A percentile compares a stretch with the other conserved stretches of the same genome.
phyloP scores from a whole-genome alignment of 2,329 filamentous ascomycete species.

The Parastagonospora nodorum region DNA sequence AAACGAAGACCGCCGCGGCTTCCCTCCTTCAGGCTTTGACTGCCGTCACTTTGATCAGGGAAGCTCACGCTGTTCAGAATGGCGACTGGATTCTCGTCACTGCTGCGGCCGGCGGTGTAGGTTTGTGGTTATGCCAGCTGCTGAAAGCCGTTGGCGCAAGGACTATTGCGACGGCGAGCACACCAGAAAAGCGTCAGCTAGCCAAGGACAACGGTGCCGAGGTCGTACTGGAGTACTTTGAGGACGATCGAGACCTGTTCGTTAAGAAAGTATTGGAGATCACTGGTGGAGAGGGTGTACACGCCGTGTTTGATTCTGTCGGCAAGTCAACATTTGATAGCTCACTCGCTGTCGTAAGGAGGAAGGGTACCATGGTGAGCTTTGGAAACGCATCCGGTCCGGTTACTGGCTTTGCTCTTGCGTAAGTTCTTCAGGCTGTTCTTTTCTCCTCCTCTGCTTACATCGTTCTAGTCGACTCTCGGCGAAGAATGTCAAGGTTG shows the following conservation, averaged over 20 bases:
- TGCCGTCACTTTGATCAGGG: constrained; percentile 76
- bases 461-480: constrained; percentile 55
- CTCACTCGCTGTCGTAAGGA: constrained; percentile 72
- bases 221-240: constrained; percentile 71
- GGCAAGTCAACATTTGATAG: constrained; percentile 84
- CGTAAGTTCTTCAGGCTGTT: constrained; percentile 51
- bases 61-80: constrained; percentile 71
- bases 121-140: constrained; percentile 73
- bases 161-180: constrained; percentile 79
- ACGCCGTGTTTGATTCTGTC: constrained; percentile 83
- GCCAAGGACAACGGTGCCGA: constrained; percentile 74
- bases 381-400: constrained; percentile 85
- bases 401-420: constrained; percentile 70
- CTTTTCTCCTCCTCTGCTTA: neutral
- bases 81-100: constrained; percentile 85
- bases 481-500: constrained; percentile 76
- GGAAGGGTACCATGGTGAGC: constrained; percentile 77
- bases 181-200: constrained; percentile 71
- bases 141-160: constrained; percentile 73
- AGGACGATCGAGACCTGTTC: constrained; percentile 53
- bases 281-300: constrained; percentile 73
- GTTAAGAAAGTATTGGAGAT: constrained; percentile 65
- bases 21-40: constrained; percentile 81
- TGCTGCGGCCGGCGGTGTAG: constrained; percentile 81
- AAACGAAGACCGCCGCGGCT: constrained; percentile 68